Conservation (phyloP, 2,329 filamentous ascomycete species). For the Xylariaceae sp. region DNA sequence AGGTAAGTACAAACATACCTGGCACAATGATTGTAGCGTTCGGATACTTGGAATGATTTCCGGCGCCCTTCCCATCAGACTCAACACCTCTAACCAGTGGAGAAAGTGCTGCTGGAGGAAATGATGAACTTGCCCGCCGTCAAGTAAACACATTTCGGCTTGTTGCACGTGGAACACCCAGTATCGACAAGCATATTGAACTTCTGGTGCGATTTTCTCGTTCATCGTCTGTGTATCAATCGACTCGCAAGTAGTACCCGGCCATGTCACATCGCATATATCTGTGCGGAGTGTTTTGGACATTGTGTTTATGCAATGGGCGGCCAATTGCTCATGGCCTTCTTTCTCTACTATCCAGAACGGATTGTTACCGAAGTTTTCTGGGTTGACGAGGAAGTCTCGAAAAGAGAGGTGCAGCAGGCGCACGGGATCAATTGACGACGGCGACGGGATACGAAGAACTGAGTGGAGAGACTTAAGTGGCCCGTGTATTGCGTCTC, state of each 20-base stretch:
- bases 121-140: neutral
- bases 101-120: constrained; percentile 6
- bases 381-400: constrained; percentile 10
- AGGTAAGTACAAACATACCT: constrained; percentile 10
- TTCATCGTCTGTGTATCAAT: constrained; percentile 4
- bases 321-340: neutral
- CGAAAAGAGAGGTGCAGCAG: constrained; percentile 12
- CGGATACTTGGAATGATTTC: constrained; percentile 19
- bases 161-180: constrained; percentile 12
- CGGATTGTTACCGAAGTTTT: neutral
- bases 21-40: constrained; percentile 9
- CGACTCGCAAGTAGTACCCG: constrained; percentile 3
- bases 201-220: constrained; percentile 6
- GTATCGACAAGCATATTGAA: constrained; percentile 17
- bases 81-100: constrained; percentile 13
- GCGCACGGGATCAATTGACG: neutral
- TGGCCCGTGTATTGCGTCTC: neutral
- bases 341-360: constrained; percentile 14
- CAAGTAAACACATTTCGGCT: neutral
- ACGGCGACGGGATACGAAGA: neutral
- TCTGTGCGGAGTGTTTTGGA: constrained; percentile 3
- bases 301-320: constrained; percentile 12
- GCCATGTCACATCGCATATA: constrained; percentile 10
- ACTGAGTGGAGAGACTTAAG: constrained; percentile 12
- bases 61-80: constrained; percentile 2